Evolutionary conservation across 352 stramenopile genomes (phyloP), one percentile per base, ranked within the genome.

Genomic region (Globisporangium carolinianum): DNA sequence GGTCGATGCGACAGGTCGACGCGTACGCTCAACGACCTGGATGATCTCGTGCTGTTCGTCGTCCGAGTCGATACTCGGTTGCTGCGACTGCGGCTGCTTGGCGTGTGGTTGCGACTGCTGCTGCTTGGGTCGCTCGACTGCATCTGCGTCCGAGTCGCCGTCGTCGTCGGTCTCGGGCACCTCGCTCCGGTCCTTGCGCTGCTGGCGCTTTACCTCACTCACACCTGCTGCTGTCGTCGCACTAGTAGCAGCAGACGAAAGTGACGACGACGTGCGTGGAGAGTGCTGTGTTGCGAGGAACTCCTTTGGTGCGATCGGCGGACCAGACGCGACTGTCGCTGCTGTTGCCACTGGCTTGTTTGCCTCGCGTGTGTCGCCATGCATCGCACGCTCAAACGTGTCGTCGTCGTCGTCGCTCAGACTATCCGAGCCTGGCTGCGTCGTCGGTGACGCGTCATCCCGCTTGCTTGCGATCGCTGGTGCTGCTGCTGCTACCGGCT

Each of bases 161-260:
- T 62, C 55, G 4, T 83, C 77, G 32, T 86, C 68, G 0, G 57
- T 76, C 58, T 88, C 72, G 2, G 78, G 75, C 53, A 66, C 62
- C 17, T 65, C 58, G 41, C 75, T 68, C 37, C 43, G 55, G 5
- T 71, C 53, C 32, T 68, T 62, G 12, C 14, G 49, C 60, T 48
- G 47, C 48, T 61, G 38, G 7, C 11, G 35, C 54, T 51, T 60
- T 24, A 11, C 15, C 3, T 47, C 51, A 8, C 35, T 10, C 3
- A 9, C 47, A 15, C 10, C 45, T n/a, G 15, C 36, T 35, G 53
- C 6, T 59, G 54, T 17, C 53, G 37, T 32, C 8, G 18, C 1
- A 39, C 7, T 32, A n/a, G 14, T 3, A 17, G 2, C 38, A 42
- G 38, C 38, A 11, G 32, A 39, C 24, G 11, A 18, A 17, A 9